These are phyloP conservation scores for Pelargonium australe DNA, from an alignment of 441 rosid genomes.

Conservation along the genomic window DNA sequence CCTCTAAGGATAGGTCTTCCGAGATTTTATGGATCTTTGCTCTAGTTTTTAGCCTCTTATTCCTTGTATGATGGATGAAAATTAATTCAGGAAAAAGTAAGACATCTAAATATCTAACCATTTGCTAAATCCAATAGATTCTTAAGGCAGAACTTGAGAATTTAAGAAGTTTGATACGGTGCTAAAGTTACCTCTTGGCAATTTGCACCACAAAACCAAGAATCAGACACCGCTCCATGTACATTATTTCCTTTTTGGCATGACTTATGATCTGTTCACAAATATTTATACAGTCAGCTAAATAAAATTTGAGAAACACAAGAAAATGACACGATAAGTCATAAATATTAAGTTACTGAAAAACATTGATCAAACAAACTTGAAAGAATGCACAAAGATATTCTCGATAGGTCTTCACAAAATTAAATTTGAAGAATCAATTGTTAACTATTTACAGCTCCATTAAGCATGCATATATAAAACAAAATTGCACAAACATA, in stretches of 20 bases:
- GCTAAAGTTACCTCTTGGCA: slow-evolving; percentile 9
- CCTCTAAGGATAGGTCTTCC: too few relatives aligned
- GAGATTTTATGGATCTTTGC: too few relatives aligned
- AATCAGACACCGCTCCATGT: slow-evolving; percentile 5
- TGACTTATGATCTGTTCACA: slow-evolving; percentile 2
- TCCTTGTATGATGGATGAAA: not conserved
- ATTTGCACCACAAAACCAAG: slow-evolving; percentile 5
- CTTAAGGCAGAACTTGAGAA: not conserved
- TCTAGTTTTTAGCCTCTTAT: not conserved
- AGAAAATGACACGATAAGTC: not conserved
- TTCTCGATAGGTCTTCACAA: not conserved
- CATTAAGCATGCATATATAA: not conserved
- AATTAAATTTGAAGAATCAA: not conserved
- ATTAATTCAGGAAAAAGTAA: not conserved
- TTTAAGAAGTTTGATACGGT: not conserved
- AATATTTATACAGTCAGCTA: not conserved
- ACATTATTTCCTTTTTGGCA: slow-evolving; percentile 1
- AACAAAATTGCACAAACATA: not conserved
- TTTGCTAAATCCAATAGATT: not conserved
- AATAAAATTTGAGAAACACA: not conserved
- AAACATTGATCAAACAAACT: not conserved
- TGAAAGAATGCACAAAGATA: not conserved
- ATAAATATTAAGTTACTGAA: too few relatives aligned
- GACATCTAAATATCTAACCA: not conserved
- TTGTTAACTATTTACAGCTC: not conserved